phyloP scores from a whole-genome alignment of 2,329 filamentous ascomycete species.

The Aspergillus persii region DNA sequence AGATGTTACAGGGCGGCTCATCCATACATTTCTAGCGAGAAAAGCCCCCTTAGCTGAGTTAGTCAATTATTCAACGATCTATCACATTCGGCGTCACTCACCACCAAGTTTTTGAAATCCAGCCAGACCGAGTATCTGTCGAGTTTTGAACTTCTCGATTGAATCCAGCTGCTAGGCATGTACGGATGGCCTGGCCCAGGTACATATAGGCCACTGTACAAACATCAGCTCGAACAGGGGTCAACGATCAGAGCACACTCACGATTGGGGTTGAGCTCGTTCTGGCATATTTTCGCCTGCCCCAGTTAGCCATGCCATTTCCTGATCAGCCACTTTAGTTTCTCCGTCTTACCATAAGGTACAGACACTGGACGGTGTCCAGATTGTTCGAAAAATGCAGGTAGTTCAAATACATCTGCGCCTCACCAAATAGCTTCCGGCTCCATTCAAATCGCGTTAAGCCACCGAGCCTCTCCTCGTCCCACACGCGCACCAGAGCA shows the following conservation, averaged over 20 bases:
- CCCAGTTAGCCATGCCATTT: neutral
- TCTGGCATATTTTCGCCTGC: conserved; percentile 50
- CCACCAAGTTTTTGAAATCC: conserved; percentile 50
- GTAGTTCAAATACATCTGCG: conserved; percentile 38
- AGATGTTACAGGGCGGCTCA: neutral
- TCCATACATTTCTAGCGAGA: conserved; percentile 45
- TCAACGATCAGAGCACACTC: conserved; percentile 10
- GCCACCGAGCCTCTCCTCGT: conserved; percentile 44
- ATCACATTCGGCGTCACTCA: conserved; percentile 20
- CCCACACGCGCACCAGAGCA: conserved; percentile 45
- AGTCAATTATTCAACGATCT: neutral
- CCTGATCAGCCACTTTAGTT: neutral
- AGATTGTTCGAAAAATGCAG: conserved; percentile 47
- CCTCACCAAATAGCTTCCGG: conserved; percentile 46
- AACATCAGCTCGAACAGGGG: conserved; percentile 7
- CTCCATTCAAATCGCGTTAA: conserved; percentile 48
- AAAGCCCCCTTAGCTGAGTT: conserved; percentile 37
- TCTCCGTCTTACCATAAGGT: conserved; percentile 40
- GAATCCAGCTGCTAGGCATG: conserved; percentile 48
- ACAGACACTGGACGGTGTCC: conserved; percentile 49
- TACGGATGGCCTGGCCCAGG: conserved; percentile 48
- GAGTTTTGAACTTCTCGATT: conserved; percentile 42
- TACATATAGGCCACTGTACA: conserved; percentile 48
- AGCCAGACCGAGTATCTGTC: conserved; percentile 35
- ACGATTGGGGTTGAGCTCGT: conserved; percentile 50